Percentiles rank a stretch among this genome's conserved stretches.
These are phyloP conservation scores for Microdochium bolleyi DNA, from an alignment of 2,329 filamentous ascomycete genomes.

Conservation along the genomic window DNA sequence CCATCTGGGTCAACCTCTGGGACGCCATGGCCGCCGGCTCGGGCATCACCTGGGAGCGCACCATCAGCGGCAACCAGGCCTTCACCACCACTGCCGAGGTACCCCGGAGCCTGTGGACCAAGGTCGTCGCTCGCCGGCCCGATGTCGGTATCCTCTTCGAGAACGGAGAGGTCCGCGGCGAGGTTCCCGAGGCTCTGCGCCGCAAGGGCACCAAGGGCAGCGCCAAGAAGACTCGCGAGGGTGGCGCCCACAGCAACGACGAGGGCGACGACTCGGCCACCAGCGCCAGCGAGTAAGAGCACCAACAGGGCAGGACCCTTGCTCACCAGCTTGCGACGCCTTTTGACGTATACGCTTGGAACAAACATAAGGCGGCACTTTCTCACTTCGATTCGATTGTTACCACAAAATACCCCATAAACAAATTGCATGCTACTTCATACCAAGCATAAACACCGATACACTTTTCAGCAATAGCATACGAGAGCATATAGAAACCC, in stretches of 20 bases:
- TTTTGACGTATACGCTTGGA: not conserved
- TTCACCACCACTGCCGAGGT: constrained; percentile 23
- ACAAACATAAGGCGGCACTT: not conserved
- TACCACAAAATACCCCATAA: too few species aligned
- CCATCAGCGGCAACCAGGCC: constrained; percentile 22
- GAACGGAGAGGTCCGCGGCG: constrained; percentile 31
- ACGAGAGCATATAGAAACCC: too few species aligned
- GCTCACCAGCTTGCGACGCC: not conserved
- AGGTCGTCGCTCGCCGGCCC: constrained; percentile 28
- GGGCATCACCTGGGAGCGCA: constrained; percentile 27
- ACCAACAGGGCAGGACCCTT: not conserved
- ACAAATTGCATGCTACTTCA: too few species aligned
- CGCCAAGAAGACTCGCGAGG: constrained; percentile 25
- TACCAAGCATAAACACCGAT: too few species aligned
- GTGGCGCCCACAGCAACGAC: constrained; percentile 18
- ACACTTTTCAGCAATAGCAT: too few species aligned
- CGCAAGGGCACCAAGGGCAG: constrained; percentile 33
- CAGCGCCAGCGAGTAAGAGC: constrained; percentile 15
- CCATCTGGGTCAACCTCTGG: constrained; percentile 30
- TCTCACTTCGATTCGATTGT: not conserved
- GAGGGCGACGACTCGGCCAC: constrained; percentile 5
- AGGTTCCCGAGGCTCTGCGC: constrained; percentile 29
- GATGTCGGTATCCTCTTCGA: constrained; percentile 34
- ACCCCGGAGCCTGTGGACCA: constrained; percentile 28
- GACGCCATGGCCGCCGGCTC: constrained; percentile 22